Conservation (phyloP, 169 alveolate genomes). For the Perkinsus chesapeaki region DNA sequence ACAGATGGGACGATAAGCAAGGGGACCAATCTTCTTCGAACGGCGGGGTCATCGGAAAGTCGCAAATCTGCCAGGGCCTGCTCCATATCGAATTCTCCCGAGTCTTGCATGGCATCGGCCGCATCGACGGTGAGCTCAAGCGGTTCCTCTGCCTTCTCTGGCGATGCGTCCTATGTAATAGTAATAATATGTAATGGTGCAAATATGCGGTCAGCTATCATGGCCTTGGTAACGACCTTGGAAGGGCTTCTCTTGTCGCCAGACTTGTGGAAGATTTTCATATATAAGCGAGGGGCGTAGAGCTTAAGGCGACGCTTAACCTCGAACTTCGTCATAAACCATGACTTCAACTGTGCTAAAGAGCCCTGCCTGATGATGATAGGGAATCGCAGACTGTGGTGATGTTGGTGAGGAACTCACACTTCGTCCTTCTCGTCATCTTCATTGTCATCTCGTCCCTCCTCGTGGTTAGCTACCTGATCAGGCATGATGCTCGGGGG, state of each 20-base stretch:
- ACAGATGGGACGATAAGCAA: not conserved
- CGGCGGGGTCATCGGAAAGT: not conserved
- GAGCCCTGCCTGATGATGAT: not conserved
- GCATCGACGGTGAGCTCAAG: not conserved
- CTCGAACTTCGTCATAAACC: not conserved
- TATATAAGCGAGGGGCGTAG: not conserved
- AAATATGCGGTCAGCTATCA: too few species aligned
- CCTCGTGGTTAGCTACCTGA: not conserved
- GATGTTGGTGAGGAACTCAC: too few species aligned
- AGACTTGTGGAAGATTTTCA: not conserved
- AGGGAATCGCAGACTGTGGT: too few species aligned
- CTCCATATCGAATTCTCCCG: not conserved
- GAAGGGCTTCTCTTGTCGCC: not conserved
- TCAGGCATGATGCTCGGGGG: not conserved
- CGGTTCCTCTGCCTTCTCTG: not conserved
- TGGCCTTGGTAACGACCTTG: not conserved
- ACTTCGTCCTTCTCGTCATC: not conserved
- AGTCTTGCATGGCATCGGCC: not conserved
- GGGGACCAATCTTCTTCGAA: not conserved
- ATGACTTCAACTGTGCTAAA: not conserved
- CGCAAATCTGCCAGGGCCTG: not conserved
- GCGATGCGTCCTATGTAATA: not conserved
- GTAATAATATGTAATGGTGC: not conserved
- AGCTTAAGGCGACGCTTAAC: not conserved
- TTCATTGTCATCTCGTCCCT: not conserved